Conservation (phyloP, 2,329 filamentous ascomycete genomes). For the Beauveria pseudobassiana region DNA sequence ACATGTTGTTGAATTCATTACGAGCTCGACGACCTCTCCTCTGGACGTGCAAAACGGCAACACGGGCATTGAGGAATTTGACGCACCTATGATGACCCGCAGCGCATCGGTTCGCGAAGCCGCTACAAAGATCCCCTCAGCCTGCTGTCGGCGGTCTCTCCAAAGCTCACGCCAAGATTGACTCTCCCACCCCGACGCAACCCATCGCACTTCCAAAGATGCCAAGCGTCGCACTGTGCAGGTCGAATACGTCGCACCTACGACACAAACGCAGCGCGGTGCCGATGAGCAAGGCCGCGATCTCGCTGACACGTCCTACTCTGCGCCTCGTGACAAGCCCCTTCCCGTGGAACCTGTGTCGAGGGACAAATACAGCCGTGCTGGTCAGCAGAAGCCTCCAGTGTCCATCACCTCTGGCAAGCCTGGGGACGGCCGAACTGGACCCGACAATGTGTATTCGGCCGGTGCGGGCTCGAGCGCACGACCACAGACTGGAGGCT, state of each 20-base stretch:
- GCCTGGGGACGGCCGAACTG: slow-evolving; percentile 24
- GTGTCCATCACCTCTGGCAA: slow-evolving; percentile 11
- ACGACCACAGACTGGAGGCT: slow-evolving; percentile 75
- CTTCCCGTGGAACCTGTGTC: slow-evolving; percentile 48
- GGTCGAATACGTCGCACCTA: slow-evolving; percentile 92
- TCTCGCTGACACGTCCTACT: slow-evolving; percentile 31
- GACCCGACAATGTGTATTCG: slow-evolving; percentile 35
- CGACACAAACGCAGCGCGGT: slow-evolving; percentile 75
- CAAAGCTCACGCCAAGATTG: slow-evolving; percentile 68
- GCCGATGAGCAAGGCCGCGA: slow-evolving; percentile 30
- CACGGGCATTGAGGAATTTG: slow-evolving; percentile 49
- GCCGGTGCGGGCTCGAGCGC: slow-evolving; percentile 34
- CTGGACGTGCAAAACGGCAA: slow-evolving; percentile 79
- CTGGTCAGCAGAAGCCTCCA: slow-evolving; percentile 19
- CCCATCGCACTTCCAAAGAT: slow-evolving; percentile 63
- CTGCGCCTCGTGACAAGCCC: slow-evolving; percentile 46
- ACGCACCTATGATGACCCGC: slow-evolving; percentile 61
- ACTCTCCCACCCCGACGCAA: slow-evolving; percentile 47
- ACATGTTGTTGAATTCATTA: slow-evolving; percentile 95
- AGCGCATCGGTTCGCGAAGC: slow-evolving; percentile 90
- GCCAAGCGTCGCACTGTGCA: slow-evolving; percentile 92
- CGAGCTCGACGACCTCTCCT: slow-evolving; percentile 84
- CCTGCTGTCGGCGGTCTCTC: slow-evolving; percentile 54
- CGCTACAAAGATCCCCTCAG: slow-evolving; percentile 51
- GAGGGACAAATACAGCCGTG: slow-evolving; percentile 17